A percentile compares a stretch with the other conserved stretches of the same genome.
These are phyloP conservation scores for Lagenidium giganteum DNA, from an alignment of 352 stramenopile genomes.

Conservation along the genomic window DNA sequence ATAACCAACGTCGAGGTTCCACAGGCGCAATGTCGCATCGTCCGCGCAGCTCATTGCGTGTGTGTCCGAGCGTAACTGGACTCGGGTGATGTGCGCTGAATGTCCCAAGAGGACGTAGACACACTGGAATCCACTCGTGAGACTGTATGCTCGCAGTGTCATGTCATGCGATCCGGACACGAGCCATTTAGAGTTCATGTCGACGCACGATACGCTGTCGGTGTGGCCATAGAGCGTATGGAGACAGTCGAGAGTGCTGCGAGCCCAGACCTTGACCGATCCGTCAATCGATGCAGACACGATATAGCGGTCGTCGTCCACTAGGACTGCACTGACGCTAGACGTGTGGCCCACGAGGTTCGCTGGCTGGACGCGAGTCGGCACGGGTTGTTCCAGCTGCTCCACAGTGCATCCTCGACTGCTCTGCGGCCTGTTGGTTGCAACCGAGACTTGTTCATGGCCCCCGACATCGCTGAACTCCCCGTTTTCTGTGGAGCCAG, in stretches of 20 bases:
- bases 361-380: conserved; percentile 18
- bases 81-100: conserved; percentile 51
- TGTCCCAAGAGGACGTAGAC: conserved; percentile 38
- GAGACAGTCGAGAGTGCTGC: conserved; percentile 36
- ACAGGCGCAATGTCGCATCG: conserved; percentile 53
- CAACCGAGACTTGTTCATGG: too few species aligned
- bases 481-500: too few species aligned
- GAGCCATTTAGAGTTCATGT: conserved; percentile 43
- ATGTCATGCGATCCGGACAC: conserved; percentile 66
- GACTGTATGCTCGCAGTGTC: conserved; percentile 53
- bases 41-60: conserved; percentile 56
- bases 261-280: conserved; percentile 71
- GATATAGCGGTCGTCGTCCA: conserved; percentile 50
- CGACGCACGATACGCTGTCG: conserved; percentile 58
- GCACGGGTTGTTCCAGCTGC: conserved; percentile 8
- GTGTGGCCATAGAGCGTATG: conserved; percentile 59
- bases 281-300: conserved; percentile 63
- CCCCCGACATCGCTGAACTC: too few species aligned
- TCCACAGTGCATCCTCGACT: too few species aligned
- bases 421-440: too few species aligned
- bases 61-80: conserved; percentile 19
- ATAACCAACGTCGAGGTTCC: conserved; percentile 33
- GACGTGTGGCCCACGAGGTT: conserved; percentile 57
- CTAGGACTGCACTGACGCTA: conserved; percentile 47
- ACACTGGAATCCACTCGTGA: conserved; percentile 28